Evolutionary conservation across 2,329 filamentous ascomycete species (phyloP).

Genomic region (Aspergillus phoenicis): DNA sequence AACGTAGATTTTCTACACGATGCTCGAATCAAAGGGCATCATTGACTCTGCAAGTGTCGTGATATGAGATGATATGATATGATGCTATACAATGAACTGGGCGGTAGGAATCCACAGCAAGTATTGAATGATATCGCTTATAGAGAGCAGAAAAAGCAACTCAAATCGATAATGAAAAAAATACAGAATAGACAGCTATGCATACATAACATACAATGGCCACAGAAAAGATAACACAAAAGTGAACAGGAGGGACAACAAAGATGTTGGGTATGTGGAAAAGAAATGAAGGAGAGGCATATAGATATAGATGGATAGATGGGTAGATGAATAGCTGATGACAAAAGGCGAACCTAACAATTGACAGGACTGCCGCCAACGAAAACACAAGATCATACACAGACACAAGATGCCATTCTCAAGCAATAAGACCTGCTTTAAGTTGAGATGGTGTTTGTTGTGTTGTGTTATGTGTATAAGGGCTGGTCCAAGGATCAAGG

Average conservation of each 20-base stretch:
- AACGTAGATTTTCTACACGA: constrained; percentile 4
- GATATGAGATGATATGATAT: background rate
- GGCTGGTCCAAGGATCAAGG: background rate
- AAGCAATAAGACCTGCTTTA: background rate
- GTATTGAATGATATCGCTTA: background rate
- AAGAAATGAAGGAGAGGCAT: background rate
- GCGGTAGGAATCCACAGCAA: background rate
- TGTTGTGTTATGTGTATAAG: background rate
- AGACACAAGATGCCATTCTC: background rate
- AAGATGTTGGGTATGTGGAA: constrained; percentile 9
- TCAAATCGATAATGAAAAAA: background rate
- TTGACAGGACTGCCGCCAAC: background rate
- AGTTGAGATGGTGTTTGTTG: background rate
- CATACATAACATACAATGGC: constrained; percentile 5
- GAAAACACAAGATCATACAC: background rate
- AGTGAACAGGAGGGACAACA: background rate
- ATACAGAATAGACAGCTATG: constrained; percentile 1
- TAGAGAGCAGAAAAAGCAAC: background rate
- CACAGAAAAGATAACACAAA: background rate
- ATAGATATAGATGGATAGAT: background rate
- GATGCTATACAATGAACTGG: background rate
- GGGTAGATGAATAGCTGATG: background rate
- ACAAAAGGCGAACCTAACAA: background rate
- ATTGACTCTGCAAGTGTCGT: background rate
- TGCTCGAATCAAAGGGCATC: background rate